These are phyloP conservation scores for Panaeolus papilionaceus DNA, from an alignment of 768 basidiomycete genomes.

Conservation along the genomic window DNA sequence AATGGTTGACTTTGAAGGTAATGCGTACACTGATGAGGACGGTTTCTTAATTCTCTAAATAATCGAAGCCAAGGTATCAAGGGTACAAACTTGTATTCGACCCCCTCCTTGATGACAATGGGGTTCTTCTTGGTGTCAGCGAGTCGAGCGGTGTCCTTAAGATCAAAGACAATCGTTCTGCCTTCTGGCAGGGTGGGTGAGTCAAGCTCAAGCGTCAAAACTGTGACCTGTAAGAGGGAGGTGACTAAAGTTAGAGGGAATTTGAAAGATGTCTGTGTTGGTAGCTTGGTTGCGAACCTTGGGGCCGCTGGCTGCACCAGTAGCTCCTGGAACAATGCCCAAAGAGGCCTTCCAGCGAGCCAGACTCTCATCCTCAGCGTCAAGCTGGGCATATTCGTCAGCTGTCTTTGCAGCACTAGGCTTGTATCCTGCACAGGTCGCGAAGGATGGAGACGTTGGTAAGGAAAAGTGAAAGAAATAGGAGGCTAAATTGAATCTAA, in stretches of 20 bases:
- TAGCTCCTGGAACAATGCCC: conserved; percentile 71
- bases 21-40: conserved; percentile 67
- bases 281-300: conserved; percentile 53
- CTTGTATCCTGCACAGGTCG: conserved; percentile 68
- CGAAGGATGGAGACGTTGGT: conserved; percentile 20
- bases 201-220: conserved; percentile 77
- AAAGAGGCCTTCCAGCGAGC: conserved; percentile 96
- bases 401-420: conserved; percentile 68
- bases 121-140: conserved; percentile 79
- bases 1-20: conserved; percentile 87
- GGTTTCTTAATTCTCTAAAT: conserved; percentile 3
- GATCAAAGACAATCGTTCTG: conserved; percentile 71
- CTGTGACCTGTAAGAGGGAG: conserved; percentile 59
- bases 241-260: conserved; percentile 6
- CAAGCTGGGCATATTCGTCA: conserved; percentile 85
- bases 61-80: neutral
- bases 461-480: conserved; percentile 11
- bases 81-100: conserved; percentile 83
- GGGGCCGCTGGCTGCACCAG: conserved; percentile 53
- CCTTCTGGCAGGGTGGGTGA: conserved; percentile 73
- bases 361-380: conserved; percentile 91
- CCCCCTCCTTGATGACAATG: conserved; percentile 80
- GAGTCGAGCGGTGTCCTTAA: conserved; percentile 53
- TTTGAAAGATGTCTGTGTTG: neutral
- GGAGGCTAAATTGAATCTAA: conserved; percentile 29